Conservation (phyloP, 495 filamentous ascomycete genomes). For the Bryoglossum gracile region DNA sequence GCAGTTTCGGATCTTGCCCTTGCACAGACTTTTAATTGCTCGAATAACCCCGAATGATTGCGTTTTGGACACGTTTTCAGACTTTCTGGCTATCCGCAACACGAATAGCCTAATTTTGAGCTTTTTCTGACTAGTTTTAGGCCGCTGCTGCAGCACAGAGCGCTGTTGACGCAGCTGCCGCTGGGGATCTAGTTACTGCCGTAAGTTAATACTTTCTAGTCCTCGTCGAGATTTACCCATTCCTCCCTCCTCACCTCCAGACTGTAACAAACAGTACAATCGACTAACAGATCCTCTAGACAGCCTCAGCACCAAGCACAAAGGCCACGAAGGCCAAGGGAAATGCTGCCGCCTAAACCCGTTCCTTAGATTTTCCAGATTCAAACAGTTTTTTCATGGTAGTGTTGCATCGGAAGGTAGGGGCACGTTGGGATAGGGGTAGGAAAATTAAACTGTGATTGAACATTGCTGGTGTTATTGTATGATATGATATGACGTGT, state of each 20-base stretch:
- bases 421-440: not conserved
- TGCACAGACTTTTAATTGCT: too few relatives aligned
- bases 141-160: constrained; percentile 3
- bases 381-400: not conserved
- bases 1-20: too few relatives aligned
- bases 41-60: too few relatives aligned
- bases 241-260: not conserved
- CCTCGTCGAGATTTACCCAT: not conserved
- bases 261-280: too few relatives aligned
- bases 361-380: not conserved
- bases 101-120: not conserved
- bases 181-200: not conserved
- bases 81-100: too few relatives aligned
- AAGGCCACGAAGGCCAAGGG: not conserved
- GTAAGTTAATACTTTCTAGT: not conserved
- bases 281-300: not conserved
- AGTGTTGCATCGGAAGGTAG: not conserved
- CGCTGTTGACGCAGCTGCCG: constrained; percentile 3
- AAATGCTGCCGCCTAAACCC: too few relatives aligned
- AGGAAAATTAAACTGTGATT: constrained; percentile 8
- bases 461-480: not conserved
- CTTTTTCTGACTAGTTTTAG: not conserved
- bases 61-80: too few relatives aligned
- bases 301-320: not conserved
- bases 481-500: not conserved